Percentiles rank a stretch among this genome's conserved stretches.
Evolutionary conservation across 345 rosid species (phyloP).

Genomic region (Linum lewisii): DNA sequence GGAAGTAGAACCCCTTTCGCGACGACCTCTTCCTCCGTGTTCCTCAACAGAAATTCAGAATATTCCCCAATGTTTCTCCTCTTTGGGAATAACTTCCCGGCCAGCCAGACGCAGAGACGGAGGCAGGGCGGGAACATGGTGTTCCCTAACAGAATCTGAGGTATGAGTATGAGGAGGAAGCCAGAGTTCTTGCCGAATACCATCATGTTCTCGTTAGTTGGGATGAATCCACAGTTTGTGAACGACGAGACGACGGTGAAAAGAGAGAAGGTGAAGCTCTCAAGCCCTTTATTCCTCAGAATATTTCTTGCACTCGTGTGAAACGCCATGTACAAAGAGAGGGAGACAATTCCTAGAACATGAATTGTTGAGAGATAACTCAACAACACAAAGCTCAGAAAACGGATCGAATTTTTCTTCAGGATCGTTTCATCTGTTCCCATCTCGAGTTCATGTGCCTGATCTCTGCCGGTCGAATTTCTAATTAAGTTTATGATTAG

Average conservation of each 20-base stretch:
- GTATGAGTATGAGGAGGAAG: slow-evolving; percentile 40
- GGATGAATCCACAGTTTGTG: slow-evolving; percentile 54
- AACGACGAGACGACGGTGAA: slow-evolving; percentile 50
- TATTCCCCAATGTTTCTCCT: slow-evolving; percentile 18
- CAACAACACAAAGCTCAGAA: slow-evolving; percentile 31
- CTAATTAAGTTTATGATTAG: slow-evolving; percentile 13
- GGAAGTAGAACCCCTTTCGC: slow-evolving; percentile 45
- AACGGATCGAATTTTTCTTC: slow-evolving; percentile 11
- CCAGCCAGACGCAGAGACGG: slow-evolving; percentile 26
- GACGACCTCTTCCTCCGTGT: slow-evolving; percentile 19
- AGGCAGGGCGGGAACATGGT: slow-evolving; percentile 41
- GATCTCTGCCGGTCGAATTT: no score
- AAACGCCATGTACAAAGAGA: slow-evolving; percentile 24
- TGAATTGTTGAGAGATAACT: slow-evolving; percentile 33
- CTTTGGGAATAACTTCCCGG: slow-evolving; percentile 27
- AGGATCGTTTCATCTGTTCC: not conserved
- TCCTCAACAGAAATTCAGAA: slow-evolving; percentile 29
- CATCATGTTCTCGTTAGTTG: slow-evolving; percentile 68
- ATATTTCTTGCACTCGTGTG: slow-evolving; percentile 30
- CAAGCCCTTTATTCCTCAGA: slow-evolving; percentile 28
- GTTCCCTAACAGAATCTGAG: slow-evolving; percentile 48
- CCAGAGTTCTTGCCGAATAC: slow-evolving; percentile 45
- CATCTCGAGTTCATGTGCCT: no score
- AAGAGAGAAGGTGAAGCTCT: slow-evolving; percentile 35
- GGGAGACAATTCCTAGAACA: slow-evolving; percentile 22